Evolutionary conservation across 23 red algal species (phyloP).

Genomic region (Cyanidium caldarium): DNA sequence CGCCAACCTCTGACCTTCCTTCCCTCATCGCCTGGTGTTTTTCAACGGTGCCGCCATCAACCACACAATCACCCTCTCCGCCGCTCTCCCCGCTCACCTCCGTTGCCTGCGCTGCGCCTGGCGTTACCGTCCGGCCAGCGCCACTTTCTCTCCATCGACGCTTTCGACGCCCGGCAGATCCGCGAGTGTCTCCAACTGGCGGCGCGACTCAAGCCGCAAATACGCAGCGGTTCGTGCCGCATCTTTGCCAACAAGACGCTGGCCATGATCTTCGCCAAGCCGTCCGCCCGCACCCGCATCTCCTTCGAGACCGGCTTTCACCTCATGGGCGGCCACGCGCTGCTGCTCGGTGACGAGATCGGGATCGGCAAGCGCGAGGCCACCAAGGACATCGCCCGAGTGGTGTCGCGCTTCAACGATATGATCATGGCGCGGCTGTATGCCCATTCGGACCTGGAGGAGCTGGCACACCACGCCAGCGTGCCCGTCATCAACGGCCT

Average conservation of each 20-base stretch:
- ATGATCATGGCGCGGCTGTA: constrained; percentile 96
- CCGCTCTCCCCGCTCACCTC: no score
- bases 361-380: constrained; percentile 82
- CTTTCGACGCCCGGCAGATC: not conserved
- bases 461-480: constrained; percentile 40
- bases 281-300: constrained; percentile 70
- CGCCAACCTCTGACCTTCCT: no score
- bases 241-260: constrained; percentile 29
- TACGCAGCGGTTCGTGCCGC: not conserved
- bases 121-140: constrained; percentile 15
- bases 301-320: constrained; percentile 92
- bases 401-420: constrained; percentile 84
- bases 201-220: not conserved
- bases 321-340: constrained; percentile 76
- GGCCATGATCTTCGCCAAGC: constrained; percentile 97
- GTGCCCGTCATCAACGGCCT: constrained; percentile 97
- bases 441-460: constrained; percentile 57
- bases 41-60: no score
- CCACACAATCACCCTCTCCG: no score
- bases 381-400: constrained; percentile 69
- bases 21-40: no score
- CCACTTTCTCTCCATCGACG: constrained; percentile 84
- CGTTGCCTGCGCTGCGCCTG: no score
- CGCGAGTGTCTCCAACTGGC: not conserved
- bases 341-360: constrained; percentile 72